phyloP scores from a whole-genome alignment of 1,139 yeast genomes.

The Taiozyma sp. region DNA sequence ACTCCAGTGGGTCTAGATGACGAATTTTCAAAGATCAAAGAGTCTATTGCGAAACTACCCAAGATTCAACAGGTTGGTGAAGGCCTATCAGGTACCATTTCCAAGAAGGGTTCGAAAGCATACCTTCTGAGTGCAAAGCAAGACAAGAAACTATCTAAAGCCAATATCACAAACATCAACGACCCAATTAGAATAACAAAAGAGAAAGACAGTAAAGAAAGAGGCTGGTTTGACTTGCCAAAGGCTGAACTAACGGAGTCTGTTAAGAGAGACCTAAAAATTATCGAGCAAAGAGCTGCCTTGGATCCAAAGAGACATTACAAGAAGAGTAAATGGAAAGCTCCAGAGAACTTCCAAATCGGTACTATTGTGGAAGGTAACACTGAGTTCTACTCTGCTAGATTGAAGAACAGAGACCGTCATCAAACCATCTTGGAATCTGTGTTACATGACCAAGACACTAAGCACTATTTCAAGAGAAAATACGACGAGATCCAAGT shows the following conservation, averaged over 20 bases:
- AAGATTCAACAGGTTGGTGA: conserved; percentile 13
- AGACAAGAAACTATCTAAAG: conserved; percentile 8
- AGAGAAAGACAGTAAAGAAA: conserved; percentile 18
- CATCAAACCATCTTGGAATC: conserved; percentile 80
- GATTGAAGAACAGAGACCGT: conserved; percentile 66
- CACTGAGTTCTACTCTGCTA: conserved; percentile 71
- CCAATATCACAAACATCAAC: conserved; percentile 14
- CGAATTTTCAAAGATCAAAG: conserved; percentile 16
- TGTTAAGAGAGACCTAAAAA: conserved; percentile 69
- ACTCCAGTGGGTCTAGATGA: conserved; percentile 14
- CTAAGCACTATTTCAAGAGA: conserved; percentile 76
- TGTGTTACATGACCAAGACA: conserved; percentile 66
- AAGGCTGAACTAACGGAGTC: conserved; percentile 70
- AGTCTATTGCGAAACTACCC: conserved; percentile 21
- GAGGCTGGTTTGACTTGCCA: conserved; percentile 84
- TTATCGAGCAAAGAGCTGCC: conserved; percentile 83
- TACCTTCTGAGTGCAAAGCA: conserved; percentile 15
- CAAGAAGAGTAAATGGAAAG: conserved; percentile 78
- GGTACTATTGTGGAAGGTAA: conserved; percentile 87
- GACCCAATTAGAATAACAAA: conserved; percentile 17
- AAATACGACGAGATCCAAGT: conserved; percentile 78
- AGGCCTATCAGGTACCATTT: conserved; percentile 5
- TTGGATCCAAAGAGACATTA: conserved; percentile 95
- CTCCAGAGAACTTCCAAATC: conserved; percentile 79
- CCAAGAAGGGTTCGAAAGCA: conserved; percentile 4